A percentile compares a stretch with the other conserved stretches of the same genome.
These are phyloP conservation scores for Lichtheimia ramosa DNA, from an alignment of 371 early-diverging fungal species.

Conservation along the genomic window DNA sequence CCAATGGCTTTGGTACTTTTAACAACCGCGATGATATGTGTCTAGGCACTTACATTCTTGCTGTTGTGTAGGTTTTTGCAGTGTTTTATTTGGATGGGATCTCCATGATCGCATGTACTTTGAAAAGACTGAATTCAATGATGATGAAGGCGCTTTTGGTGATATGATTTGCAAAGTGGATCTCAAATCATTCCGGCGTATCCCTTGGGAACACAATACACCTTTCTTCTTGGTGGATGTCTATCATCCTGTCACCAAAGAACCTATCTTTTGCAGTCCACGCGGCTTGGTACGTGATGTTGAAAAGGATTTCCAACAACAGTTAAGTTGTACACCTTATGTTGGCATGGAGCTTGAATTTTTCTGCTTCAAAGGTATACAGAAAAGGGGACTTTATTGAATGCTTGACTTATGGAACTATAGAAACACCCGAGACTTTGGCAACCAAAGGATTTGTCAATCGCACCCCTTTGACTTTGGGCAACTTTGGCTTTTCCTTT, in stretches of 20 bases:
- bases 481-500: slow-evolving; percentile 85
- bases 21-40: neutral
- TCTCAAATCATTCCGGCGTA: slow-evolving; percentile 61
- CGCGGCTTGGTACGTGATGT: slow-evolving; percentile 62
- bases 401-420: too few species aligned
- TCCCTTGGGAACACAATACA: slow-evolving; percentile 78
- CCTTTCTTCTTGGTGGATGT: slow-evolving; percentile 78
- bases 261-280: slow-evolving; percentile 69
- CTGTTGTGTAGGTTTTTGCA: slow-evolving; percentile 79
- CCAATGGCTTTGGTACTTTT: slow-evolving; percentile 69
- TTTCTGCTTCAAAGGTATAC: slow-evolving; percentile 77
- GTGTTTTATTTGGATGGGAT: slow-evolving; percentile 88
- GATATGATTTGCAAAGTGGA: slow-evolving; percentile 77
- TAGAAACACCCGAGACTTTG: slow-evolving; percentile 70
- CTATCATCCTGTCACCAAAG: slow-evolving; percentile 50
- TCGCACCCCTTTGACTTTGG: slow-evolving; percentile 64
- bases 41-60: neutral
- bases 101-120: slow-evolving; percentile 60
- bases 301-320: slow-evolving; percentile 35
- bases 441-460: slow-evolving; percentile 56
- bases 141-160: slow-evolving; percentile 46
- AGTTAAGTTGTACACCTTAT: slow-evolving; percentile 57
- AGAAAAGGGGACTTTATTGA: neutral
- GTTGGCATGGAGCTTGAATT: slow-evolving; percentile 85
- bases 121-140: slow-evolving; percentile 24